Base-by-base conservation (phyloP, 352 stramenopile genomes). In the Pythium diclinum region DNA sequence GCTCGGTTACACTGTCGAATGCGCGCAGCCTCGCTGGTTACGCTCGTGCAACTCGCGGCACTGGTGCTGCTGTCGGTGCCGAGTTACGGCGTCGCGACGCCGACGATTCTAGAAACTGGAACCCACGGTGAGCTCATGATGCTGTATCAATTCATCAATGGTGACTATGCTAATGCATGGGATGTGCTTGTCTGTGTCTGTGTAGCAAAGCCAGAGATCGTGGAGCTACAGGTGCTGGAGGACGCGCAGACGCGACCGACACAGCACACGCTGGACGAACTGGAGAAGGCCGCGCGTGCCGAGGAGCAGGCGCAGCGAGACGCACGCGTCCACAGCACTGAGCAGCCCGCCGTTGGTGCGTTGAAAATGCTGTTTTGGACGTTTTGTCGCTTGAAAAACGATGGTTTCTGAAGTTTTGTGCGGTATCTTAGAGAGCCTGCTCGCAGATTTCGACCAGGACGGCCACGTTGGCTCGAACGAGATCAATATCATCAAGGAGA, bases 401-500 rank as follows among this genome's bases (percentile, higher is more conserved):
- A 28, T 28, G 25, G 4, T 28, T 28, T 28, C 25, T 28, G 25
- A 28, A 28, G 8, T 46, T 30, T 63, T 28, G 3, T 13, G 65
- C 34, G 49, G 13, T 25, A 23, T 25, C 14, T 3, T 10, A 91
- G 83, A 89, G 67, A 89, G 81, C 61, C 65, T 92, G 42, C 59
- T 94, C 54, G 85, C 85, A 9, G 85, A 94, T 48, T 91, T 92
- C 59, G 81, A 94, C 64, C 69, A 90, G 32, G 83, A 94, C 56
- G 85, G 85, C 52, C 76, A 68, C 53, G 85, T 94, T n/a, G 83
- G 80, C 52, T 76, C 70, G 52, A 79, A 69, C 23, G 85, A 94
- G 70, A 89, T 94, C 67, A 75, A 91, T 48, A 74, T 82, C 44
- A 88, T 94, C 64, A 91, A 92, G 59, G 76, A 90, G 67, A 92